Evolutionary conservation across 331 rosid species (phyloP), one percentile per base, ranked within the genome.

Genomic region (Malus hybrid): DNA sequence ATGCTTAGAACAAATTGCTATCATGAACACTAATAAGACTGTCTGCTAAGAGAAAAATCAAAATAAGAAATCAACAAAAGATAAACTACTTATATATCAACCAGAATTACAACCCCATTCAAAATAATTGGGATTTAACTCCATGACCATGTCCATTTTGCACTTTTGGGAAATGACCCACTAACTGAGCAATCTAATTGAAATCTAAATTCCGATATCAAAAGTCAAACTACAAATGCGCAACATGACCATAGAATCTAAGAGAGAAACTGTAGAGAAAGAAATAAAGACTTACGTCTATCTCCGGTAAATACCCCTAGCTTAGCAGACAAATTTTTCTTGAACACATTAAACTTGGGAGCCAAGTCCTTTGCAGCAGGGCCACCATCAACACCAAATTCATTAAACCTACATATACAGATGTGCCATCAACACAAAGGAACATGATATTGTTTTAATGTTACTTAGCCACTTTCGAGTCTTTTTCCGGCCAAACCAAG

Each of bases 251-350:
- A 10, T 3, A 70, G 16, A 20, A 64, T 30, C 11, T 3, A 56
- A 19, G 29, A 24, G 48, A 61, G 63, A 77, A 20, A 26, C 81
- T 52, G 71, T 29, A 69, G 36, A 68, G 26, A 73, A 68, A 3
- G 6, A 19, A 18, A 19, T 50, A 74, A 12, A 75, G 65, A 34
- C 94, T 83, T 79, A 91, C 98, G 34, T 86, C 87, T 78, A 88
- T 57, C 29, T 84, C 77, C 62, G 97, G 96, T 63, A 89, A 63
- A 24, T 24, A 88, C 56, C 72, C 96, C 93, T 61, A 84, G 70
- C 53, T 85, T 85, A 75, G 90, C 70, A 6, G 91, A 85, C 56
- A 91, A 69, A 63, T 74, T 80, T 77, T 78, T 36, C 24, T 24
- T 24, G 24, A 24, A 24, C 24, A 24, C 1, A 24, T 24, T 24